Percentiles rank a stretch among this genome's conserved stretches.
Evolutionary conservation across 805 yeast genomes (phyloP).

Genomic region (Saturnispora hagleri): DNA sequence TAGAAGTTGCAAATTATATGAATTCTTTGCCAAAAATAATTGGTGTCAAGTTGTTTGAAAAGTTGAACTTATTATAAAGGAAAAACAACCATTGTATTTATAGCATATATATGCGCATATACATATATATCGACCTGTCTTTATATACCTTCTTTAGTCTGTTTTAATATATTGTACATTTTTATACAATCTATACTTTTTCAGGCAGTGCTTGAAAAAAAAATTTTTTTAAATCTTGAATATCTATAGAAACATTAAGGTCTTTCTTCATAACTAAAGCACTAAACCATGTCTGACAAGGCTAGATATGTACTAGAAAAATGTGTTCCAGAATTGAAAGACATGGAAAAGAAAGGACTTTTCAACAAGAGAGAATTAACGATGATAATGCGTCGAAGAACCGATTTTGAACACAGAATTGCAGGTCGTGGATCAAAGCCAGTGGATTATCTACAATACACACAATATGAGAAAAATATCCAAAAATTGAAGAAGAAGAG

Average conservation of each 20-base stretch:
- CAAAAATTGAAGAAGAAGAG: slow-evolving; percentile 73
- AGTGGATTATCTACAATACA: slow-evolving; percentile 68
- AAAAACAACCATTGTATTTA: slow-evolving; percentile 2
- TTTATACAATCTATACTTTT: neutral
- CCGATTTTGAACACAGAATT: slow-evolving; percentile 90
- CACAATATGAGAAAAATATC: slow-evolving; percentile 69
- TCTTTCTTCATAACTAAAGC: neutral
- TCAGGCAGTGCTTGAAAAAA: neutral
- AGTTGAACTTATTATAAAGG: neutral
- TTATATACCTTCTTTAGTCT: neutral
- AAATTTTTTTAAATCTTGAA: neutral
- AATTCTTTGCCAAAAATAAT: slow-evolving; percentile 84
- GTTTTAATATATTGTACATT: neutral
- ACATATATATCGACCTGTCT: neutral
- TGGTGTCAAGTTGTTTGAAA: slow-evolving; percentile 46
- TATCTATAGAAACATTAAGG: neutral
- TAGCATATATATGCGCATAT: neutral
- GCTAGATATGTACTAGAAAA: slow-evolving; percentile 49
- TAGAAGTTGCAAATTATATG: slow-evolving; percentile 82
- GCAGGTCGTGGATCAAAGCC: slow-evolving; percentile 74
- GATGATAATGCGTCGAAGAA: slow-evolving; percentile 81
- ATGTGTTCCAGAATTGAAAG: slow-evolving; percentile 88
- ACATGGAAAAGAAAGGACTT: slow-evolving; percentile 68
- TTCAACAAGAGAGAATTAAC: slow-evolving; percentile 78
- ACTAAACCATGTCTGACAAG: slow-evolving; percentile 29